Percentiles rank a stretch among this genome's conserved stretches.
These are phyloP conservation scores for Geotrichum europaeum DNA, from an alignment of 1,139 yeast genomes.

Conservation along the genomic window DNA sequence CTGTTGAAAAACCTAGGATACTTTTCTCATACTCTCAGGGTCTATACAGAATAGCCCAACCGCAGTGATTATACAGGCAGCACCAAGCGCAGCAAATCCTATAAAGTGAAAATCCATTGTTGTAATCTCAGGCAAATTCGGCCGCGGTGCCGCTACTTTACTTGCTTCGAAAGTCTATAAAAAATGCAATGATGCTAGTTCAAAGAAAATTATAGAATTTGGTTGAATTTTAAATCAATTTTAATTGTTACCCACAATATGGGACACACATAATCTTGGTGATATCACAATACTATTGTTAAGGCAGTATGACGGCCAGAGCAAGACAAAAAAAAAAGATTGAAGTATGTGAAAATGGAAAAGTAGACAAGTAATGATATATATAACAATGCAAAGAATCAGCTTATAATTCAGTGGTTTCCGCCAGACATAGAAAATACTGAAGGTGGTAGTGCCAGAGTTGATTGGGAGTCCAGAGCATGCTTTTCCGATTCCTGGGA, in stretches of 20 bases:
- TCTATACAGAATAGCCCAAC: background rate
- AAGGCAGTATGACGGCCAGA: background rate
- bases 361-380: background rate
- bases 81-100: background rate
- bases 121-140: too few relatives aligned
- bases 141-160: background rate
- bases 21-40: background rate
- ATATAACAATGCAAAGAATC: background rate
- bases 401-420: background rate
- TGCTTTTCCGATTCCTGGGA: slow-evolving; percentile 1
- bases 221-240: background rate
- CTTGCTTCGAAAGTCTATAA: background rate
- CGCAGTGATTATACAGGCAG: background rate
- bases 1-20: background rate
- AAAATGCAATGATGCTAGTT: background rate
- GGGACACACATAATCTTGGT: background rate
- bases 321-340: background rate
- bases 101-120: background rate
- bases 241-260: background rate
- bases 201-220: background rate
- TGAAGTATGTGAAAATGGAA: background rate
- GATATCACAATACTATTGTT: background rate
- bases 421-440: background rate
- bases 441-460: slow-evolving; percentile 5
- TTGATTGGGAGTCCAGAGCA: background rate